Percentiles rank a stretch among this genome's conserved stretches.
phyloP scores from a whole-genome alignment of 2,329 filamentous ascomycete species.

The Teratosphaeria nubilosa region DNA sequence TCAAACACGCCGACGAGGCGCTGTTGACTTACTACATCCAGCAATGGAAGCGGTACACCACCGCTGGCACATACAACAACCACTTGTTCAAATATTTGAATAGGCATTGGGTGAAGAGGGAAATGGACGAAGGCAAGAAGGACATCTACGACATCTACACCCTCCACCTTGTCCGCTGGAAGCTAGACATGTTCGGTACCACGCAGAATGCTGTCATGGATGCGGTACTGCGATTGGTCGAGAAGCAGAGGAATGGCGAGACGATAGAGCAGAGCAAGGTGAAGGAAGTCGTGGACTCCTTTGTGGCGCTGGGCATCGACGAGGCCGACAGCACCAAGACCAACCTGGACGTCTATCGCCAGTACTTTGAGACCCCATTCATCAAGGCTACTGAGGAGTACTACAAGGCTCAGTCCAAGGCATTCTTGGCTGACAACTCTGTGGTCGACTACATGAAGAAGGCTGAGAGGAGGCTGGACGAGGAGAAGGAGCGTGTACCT shows the following conservation, averaged over 20 bases:
- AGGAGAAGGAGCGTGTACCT: conserved; percentile 88
- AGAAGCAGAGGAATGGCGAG: conserved; percentile 94
- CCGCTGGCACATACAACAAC: conserved; percentile 93
- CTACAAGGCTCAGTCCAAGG: conserved; percentile 84
- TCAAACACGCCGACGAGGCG: conserved; percentile 77
- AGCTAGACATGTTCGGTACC: conserved; percentile 74
- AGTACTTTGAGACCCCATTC: conserved; percentile 88
- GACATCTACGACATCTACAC: conserved; percentile 98
- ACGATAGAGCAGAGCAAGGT: conserved; percentile 96
- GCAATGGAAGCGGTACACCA: conserved; percentile 93
- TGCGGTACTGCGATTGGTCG: conserved; percentile 85
- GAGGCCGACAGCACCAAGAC: conserved; percentile 88
- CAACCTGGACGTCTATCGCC: conserved; percentile 88
- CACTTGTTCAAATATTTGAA: conserved; percentile 95
- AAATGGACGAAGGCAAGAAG: conserved; percentile 98
- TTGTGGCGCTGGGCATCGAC: conserved; percentile 85
- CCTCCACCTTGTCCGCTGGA: conserved; percentile 90
- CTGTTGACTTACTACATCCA: conserved; percentile 87
- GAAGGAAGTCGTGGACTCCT: conserved; percentile 93
- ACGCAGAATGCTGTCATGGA: conserved; percentile 88
- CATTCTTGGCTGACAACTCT: conserved; percentile 91
- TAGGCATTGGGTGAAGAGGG: conserved; percentile 95
- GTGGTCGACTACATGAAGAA: conserved; percentile 99
- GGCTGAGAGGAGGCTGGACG: conserved; percentile 76
- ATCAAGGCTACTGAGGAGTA: conserved; percentile 73